A percentile compares a stretch with the other conserved stretches of the same genome.
phyloP scores from a whole-genome alignment of 2,329 filamentous ascomycete genomes.

The Paecilomyces fulvus region DNA sequence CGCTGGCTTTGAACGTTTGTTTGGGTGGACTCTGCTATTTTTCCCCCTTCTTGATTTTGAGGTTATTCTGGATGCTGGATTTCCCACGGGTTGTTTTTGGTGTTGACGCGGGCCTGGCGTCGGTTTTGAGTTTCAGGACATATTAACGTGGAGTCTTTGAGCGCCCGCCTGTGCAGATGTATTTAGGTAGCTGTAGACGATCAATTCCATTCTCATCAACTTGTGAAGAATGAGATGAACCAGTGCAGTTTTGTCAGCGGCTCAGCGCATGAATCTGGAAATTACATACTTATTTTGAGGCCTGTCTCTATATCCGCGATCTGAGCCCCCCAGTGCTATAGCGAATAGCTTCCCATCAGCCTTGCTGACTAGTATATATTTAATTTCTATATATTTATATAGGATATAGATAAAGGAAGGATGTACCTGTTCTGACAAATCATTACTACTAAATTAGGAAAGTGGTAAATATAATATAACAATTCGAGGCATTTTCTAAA shows the following conservation, averaged over 20 bases:
- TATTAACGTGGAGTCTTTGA: background rate
- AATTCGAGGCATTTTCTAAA: too few relatives aligned
- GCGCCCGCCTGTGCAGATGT: background rate
- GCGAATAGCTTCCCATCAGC: too few relatives aligned
- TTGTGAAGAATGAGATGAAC: background rate
- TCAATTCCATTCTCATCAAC: background rate
- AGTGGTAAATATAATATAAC: too few relatives aligned
- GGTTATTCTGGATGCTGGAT: conserved; percentile 5
- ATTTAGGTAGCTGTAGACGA: background rate
- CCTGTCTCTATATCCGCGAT: background rate
- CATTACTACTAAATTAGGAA: too few relatives aligned
- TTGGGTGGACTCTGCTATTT: background rate
- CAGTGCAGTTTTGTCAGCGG: background rate
- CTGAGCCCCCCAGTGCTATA: too few relatives aligned
- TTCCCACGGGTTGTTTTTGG: background rate
- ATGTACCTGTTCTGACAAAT: too few relatives aligned
- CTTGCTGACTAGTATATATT: too few relatives aligned
- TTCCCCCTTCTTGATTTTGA: background rate
- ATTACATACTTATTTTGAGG: background rate
- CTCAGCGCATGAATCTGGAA: background rate
- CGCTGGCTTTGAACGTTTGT: background rate
- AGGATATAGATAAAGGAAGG: too few relatives aligned
- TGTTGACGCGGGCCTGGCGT: background rate
- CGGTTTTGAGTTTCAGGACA: background rate
- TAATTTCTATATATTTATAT: too few relatives aligned